Base-by-base conservation (phyloP, 805 yeast species). In the Teunomyces atbi region DNA sequence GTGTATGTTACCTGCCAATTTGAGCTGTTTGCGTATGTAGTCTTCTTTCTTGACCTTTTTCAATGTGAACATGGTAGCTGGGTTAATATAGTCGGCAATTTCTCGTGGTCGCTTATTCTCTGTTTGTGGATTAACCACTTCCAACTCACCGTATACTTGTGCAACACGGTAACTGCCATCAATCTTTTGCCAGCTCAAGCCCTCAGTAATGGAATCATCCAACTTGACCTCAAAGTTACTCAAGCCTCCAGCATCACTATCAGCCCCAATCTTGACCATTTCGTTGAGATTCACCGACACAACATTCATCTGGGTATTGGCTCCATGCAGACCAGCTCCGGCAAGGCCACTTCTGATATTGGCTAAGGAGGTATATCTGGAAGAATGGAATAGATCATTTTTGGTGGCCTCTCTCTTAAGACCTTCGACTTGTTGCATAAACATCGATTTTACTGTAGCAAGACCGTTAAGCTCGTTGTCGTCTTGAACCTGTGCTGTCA, bases 151-250 rank as follows among this genome's bases (percentile, higher is more conserved):
- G 36, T 76, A 71, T 6, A 92, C 84, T 56, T 89, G 91, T 0
- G 97, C 89, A 26, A 92, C 83, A 13, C 86, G 77, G 60, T 83
- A 86, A 10, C 89, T 89, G 32, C 91, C 92, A 28, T 85, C 82
- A 47, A 91, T 79, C 44, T 76, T 77, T 60, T 91, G 96, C 99
- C 99, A 92, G 45, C 77, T 76, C 45, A 92, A 69, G 20, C 71
- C 62, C n/a, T 73, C 68, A 8, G 79, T 78, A 28, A 92, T 66
- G 3, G 73, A 72, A 12, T 84, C 85, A 51, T 88, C 91, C 19
- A 92, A 64, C 41, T 83, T 69, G 29, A 92, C 77, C 54, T 85
- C 89, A 47, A 82, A 73, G 42, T 69, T 71, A 38, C 60, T 62
- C 35, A 64, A 50, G 21, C 69, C 61, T 10, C 59, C 58, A 6